Evolutionary conservation across 345 rosid genomes (phyloP).

Genomic region (Brassica rapa): DNA sequence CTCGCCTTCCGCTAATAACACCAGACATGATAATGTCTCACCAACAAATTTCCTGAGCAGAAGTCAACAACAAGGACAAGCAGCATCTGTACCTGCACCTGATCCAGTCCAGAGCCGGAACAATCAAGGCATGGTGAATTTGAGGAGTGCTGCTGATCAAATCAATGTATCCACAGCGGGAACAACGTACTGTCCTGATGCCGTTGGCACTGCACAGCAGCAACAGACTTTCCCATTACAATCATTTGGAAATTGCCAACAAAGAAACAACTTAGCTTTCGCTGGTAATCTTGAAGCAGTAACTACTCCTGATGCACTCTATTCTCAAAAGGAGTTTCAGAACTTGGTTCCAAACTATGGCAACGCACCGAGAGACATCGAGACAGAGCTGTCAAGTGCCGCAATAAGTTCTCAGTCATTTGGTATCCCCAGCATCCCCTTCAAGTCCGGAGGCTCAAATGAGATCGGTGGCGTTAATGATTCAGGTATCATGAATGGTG

Average conservation of each 20-base stretch:
- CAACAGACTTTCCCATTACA: constrained; percentile 77
- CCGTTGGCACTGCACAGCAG: constrained; percentile 46
- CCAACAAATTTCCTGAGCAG: constrained; percentile 42
- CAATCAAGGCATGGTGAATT: constrained; percentile 46
- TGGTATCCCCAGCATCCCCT: constrained; percentile 77
- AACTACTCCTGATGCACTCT: constrained; percentile 67
- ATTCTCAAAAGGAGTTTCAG: constrained; percentile 86
- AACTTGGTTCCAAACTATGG: constrained; percentile 77
- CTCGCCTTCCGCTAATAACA: constrained; percentile 87
- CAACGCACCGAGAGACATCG: constrained; percentile 69
- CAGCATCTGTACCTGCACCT: constrained; percentile 23
- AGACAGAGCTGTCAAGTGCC: constrained; percentile 86
- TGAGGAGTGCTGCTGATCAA: constrained; percentile 64
- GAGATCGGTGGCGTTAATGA: constrained; percentile 68
- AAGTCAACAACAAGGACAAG: constrained; percentile 35
- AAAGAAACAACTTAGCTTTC: constrained; percentile 65
- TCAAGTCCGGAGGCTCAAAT: constrained; percentile 71
- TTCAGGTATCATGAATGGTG: constrained; percentile 64
- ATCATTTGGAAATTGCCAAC: constrained; percentile 71
- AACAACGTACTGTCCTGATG: constrained; percentile 78
- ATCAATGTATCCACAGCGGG: constrained; percentile 82
- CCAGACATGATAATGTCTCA: constrained; percentile 53
- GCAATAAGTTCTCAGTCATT: constrained; percentile 89
- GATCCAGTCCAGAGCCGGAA: constrained; percentile 37
- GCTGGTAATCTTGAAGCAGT: constrained; percentile 58